Evolutionary conservation across 176 grass and related monocot genomes (phyloP), one percentile per base, ranked within the genome.

Genomic region (Juncus inflexus): DNA sequence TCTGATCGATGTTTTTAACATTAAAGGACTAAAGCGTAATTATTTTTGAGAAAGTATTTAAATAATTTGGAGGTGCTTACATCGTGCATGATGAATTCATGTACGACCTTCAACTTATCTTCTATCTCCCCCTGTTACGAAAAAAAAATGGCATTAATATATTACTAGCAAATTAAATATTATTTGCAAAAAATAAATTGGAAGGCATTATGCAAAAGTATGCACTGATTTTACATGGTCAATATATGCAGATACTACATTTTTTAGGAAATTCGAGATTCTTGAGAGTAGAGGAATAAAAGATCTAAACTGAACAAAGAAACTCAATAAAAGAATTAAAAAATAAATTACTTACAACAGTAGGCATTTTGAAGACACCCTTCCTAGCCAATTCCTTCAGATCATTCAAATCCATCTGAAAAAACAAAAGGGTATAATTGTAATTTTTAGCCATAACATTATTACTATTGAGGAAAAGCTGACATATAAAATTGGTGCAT

Each of bases 371-470:
- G 56, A 87, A 78, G 15, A 61, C 15, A 35, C 75, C 82, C 80
- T 86, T 86, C 38, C 87, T 67, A 12, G 67, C 87, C 64, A 78
- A 89, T 61, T 64, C 38, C 71, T 50, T 67, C 63, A 91, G 75
- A 79, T 86, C 82, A 61, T 77, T 75, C 35, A 83, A 85, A 35
- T 97, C 87, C 7, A 91, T 77, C 92, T 97, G 78, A 72, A 60
- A 83, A 76, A 55, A 47, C 43, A 47, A 47, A 76, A 66, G 54
- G 15, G 38, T 47, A 55, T 55, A 67, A 4, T 63, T 47, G 49
- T 12, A 66, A 62, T 37, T 68, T 77, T 52, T 49, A 28, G 19
- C 19, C 19, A 28, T 28, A 28, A 7, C 42, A 83, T 40, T 47
- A 77, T 8, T 60, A 40, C 5, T 40, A 62, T 60, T 39, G 38